Conservation (phyloP, 345 rosid genomes). For the Syzygium aqueum region DNA sequence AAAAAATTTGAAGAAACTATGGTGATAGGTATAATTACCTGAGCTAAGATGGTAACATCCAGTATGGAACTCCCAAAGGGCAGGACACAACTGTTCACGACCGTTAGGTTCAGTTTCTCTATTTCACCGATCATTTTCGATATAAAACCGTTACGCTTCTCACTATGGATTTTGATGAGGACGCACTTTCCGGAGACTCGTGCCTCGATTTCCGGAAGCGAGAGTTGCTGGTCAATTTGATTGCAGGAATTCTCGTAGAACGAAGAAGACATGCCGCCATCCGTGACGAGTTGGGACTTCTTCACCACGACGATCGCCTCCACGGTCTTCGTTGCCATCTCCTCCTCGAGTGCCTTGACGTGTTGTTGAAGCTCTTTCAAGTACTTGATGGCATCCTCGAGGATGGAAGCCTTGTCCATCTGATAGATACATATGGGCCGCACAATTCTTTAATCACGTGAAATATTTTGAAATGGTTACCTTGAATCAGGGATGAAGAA, state of each 20-base stretch:
- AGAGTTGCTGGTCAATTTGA: background rate
- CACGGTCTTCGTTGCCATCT: slow-evolving; percentile 26
- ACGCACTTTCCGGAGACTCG: slow-evolving; percentile 3
- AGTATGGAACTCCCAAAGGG: slow-evolving; percentile 5
- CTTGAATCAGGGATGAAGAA: background rate
- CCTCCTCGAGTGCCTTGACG: slow-evolving; percentile 40
- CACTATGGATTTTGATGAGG: slow-evolving; percentile 4
- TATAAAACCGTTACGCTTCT: background rate
- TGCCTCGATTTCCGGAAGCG: slow-evolving; percentile 8
- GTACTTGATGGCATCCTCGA: slow-evolving; percentile 55
- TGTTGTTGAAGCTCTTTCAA: slow-evolving; percentile 65
- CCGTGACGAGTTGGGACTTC: slow-evolving; percentile 29
- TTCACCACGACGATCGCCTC: slow-evolving; percentile 47
- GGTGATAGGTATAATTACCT: background rate
- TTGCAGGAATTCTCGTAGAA: slow-evolving; percentile 13
- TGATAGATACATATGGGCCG: background rate
- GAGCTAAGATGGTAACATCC: slow-evolving; percentile 6
- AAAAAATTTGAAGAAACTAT: background rate
- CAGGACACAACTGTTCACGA: slow-evolving; percentile 1
- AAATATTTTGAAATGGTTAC: background rate
- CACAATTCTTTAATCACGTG: background rate
- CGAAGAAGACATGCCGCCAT: slow-evolving; percentile 28
- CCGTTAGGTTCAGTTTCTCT: slow-evolving; percentile 4
- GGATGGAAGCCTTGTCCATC: slow-evolving; percentile 69
- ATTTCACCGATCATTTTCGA: background rate